Evolutionary conservation across 306 rosid species (phyloP).

Genomic region (Corylus americana): DNA sequence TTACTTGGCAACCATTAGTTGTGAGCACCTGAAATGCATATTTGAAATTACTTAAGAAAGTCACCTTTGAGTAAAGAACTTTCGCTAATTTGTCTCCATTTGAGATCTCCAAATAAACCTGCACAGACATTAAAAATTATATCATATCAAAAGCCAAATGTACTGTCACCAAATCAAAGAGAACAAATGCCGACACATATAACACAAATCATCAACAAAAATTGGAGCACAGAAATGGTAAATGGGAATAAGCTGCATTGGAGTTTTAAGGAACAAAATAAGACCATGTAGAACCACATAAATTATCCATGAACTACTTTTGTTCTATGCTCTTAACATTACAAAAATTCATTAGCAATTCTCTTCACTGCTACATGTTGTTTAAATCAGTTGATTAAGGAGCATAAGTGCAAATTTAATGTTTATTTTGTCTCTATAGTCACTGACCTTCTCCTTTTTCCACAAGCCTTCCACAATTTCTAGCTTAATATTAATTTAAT

Average conservation of each 20-base stretch:
- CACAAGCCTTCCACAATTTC: not conserved
- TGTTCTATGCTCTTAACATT: not conserved
- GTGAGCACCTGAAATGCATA: slow-evolving; percentile 7
- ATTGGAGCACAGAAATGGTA: not conserved
- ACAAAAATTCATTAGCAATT: not conserved
- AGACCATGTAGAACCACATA: slow-evolving; percentile 5
- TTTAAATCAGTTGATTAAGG: not conserved
- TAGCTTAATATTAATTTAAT: not conserved
- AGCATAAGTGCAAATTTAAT: not conserved
- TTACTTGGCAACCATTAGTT: slow-evolving; percentile 5
- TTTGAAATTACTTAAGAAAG: slow-evolving; percentile 27
- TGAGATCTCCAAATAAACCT: slow-evolving; percentile 92
- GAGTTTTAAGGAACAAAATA: not conserved
- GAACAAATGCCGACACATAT: not conserved
- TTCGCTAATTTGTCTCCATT: slow-evolving; percentile 72
- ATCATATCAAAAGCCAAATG: slow-evolving; percentile 23
- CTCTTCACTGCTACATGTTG: not conserved
- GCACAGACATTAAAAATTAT: slow-evolving; percentile 28
- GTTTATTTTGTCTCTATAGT: not conserved
- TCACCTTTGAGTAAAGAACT: slow-evolving; percentile 79
- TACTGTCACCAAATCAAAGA: slow-evolving; percentile 6
- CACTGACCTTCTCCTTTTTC: not conserved
- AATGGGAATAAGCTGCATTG: not conserved
- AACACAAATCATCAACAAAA: slow-evolving; percentile 15
- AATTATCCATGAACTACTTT: not conserved